phyloP scores from a whole-genome alignment of 2,329 filamentous ascomycete genomes.

The Colletotrichum scovillei region DNA sequence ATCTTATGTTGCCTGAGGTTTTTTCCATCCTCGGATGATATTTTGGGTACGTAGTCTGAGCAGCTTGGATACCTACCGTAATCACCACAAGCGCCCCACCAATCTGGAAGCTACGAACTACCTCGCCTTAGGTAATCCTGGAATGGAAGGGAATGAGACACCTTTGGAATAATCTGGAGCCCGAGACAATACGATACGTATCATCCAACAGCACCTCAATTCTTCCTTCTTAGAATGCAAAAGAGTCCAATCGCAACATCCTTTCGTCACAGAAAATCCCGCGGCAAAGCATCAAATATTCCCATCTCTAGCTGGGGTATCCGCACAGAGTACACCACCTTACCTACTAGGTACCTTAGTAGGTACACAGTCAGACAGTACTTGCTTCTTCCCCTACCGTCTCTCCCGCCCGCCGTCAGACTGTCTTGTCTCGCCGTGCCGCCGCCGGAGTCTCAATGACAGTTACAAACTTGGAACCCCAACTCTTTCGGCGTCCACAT shows the following conservation, averaged over 20 bases:
- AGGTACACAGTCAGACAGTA: background rate
- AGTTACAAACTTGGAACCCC: background rate
- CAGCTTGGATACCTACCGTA: too few relatives aligned
- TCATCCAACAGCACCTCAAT: background rate
- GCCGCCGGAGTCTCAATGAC: background rate
- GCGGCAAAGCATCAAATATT: background rate
- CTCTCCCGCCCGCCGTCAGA: background rate
- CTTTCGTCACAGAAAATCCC: background rate
- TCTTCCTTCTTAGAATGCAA: background rate
- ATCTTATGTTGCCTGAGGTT: background rate
- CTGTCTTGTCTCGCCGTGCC: background rate
- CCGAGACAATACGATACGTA: background rate
- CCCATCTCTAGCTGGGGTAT: background rate
- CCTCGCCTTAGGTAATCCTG: background rate
- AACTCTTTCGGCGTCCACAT: background rate
- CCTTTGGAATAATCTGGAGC: background rate
- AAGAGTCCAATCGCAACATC: background rate
- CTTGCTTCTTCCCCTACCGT: conserved; percentile 22
- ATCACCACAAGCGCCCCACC: conserved; percentile 1
- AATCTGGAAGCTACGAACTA: background rate
- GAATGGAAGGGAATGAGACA: background rate
- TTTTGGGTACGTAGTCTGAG: background rate
- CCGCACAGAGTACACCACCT: too few relatives aligned
- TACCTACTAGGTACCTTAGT: too few relatives aligned
- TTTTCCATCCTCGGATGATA: background rate